Base-by-base conservation (phyloP, 805 yeast genomes). In the Jamesozyma rosinii region DNA sequence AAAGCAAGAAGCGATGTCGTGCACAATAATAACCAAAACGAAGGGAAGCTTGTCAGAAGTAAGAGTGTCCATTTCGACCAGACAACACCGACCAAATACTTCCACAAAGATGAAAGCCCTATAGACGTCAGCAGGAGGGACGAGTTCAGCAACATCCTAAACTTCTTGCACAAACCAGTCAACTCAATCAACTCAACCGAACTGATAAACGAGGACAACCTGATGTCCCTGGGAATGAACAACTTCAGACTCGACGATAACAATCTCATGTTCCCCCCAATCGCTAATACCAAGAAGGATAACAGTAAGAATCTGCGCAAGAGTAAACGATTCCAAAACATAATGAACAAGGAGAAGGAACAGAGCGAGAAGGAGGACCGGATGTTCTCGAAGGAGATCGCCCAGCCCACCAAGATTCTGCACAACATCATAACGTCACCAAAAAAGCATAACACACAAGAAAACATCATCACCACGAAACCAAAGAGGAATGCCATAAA, bases 31-130 rank as follows among this genome's bases (percentile, higher is more conserved):
- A n/a, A 17, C 8, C 36, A 37, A 21, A 39, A 26, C 4, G 50
- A 48, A 20, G 21, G 38, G 15, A 13, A 44, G 9, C 88, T 83
- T 17, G 74, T 78, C 2, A 72, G 74, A 56, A 74, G 78, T 53
- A 81, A 79, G 55, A 83, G 77, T 59, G 96, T 87, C 10, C 95
- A 86, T 68, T 87, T 87, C 59, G 88, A 83, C 40, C 72, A 77
- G 33, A 76, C 71, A 33, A 76, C 72, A 13, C 86, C 83, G 49
- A 83, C 85, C 17, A 73, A 83, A 44, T 86, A 84, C 62, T 88
- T 88, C 58, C 72, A 77, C 47, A 76, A 78, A 52, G 74, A 73
- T 44, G 95, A 87, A 58, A 76, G 75, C 43, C 97, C 97, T n/a
- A 70, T 76, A 5, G 83, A 89, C 3, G 85, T 89, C 63, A 22